phyloP scores from a whole-genome alignment of 2,329 filamentous ascomycete species.

The Alternaria burnsii region DNA sequence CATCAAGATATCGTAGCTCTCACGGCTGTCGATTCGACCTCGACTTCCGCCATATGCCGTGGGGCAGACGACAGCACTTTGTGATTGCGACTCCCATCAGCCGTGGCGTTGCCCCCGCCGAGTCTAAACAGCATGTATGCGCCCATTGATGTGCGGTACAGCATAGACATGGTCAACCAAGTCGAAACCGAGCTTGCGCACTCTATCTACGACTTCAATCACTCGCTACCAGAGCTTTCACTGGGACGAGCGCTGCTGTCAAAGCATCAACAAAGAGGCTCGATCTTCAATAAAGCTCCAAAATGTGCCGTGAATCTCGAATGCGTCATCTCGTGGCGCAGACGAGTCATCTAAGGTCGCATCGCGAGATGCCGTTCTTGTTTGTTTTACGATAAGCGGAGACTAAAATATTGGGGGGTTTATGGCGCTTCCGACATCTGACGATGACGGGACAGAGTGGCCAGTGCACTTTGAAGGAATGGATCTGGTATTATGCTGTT shows the following conservation, averaged over 20 bases:
- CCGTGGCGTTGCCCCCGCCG: not conserved
- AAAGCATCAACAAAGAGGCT: not conserved
- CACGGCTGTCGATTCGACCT: slow-evolving; percentile 23
- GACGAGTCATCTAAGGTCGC: not conserved
- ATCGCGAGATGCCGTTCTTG: not conserved
- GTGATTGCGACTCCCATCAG: not conserved
- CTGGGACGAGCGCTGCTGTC: not conserved
- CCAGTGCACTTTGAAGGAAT: not conserved
- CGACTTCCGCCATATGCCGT: slow-evolving; percentile 22
- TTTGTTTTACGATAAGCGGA: not conserved
- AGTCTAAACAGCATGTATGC: not conserved
- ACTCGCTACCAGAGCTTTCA: not conserved
- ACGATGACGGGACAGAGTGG: not conserved
- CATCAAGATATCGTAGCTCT: slow-evolving; percentile 30
- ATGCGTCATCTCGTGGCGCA: not conserved
- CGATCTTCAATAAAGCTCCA: not conserved
- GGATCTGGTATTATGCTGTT: not conserved
- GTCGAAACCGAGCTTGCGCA: not conserved
- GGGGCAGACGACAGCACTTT: not conserved
- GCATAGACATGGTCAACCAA: not conserved
- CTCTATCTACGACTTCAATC: not conserved
- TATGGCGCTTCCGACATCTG: not conserved
- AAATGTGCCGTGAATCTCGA: not conserved
- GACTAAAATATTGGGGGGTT: not conserved
- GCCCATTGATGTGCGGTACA: not conserved